phyloP scores from a whole-genome alignment of 257 asterid genomes.

The Solanum chaucha region DNA sequence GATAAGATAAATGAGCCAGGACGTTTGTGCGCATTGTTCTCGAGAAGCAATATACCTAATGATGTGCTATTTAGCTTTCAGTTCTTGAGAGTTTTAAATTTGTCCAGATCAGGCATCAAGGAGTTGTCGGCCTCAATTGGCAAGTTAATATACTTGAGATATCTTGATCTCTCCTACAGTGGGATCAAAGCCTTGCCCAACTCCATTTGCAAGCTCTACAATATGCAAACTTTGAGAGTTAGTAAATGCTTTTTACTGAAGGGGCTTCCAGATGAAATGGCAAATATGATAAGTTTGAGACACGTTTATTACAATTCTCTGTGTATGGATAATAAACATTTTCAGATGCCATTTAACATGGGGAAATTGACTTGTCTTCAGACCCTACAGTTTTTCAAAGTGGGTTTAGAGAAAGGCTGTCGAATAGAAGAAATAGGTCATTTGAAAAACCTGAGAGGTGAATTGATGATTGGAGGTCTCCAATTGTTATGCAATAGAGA shows the following conservation, averaged over 20 bases:
- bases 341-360: background rate
- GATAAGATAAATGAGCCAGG: background rate
- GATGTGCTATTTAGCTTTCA: background rate
- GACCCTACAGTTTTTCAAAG: background rate
- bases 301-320: background rate
- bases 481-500: background rate
- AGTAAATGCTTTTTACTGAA: background rate
- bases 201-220: background rate
- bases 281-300: slow-evolving; percentile 5
- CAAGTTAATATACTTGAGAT: slow-evolving; percentile 4
- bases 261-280: background rate
- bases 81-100: slow-evolving; percentile 7
- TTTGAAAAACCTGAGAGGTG: too few species aligned
- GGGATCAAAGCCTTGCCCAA: background rate
- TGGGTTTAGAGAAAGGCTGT: too few species aligned
- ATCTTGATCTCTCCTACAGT: slow-evolving; percentile 8
- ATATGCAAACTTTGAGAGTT: slow-evolving; percentile 6
- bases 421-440: too few species aligned
- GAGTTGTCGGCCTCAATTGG: slow-evolving; percentile 2
- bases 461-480: background rate
- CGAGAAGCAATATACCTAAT: background rate
- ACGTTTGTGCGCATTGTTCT: background rate
- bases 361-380: background rate
- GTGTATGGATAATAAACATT: too few species aligned
- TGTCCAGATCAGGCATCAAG: background rate